A percentile compares a stretch with the other conserved stretches of the same genome.
These are phyloP conservation scores for Chaetomiaceae sp. DNA, from an alignment of 2,329 filamentous ascomycete genomes.

Conservation along the genomic window DNA sequence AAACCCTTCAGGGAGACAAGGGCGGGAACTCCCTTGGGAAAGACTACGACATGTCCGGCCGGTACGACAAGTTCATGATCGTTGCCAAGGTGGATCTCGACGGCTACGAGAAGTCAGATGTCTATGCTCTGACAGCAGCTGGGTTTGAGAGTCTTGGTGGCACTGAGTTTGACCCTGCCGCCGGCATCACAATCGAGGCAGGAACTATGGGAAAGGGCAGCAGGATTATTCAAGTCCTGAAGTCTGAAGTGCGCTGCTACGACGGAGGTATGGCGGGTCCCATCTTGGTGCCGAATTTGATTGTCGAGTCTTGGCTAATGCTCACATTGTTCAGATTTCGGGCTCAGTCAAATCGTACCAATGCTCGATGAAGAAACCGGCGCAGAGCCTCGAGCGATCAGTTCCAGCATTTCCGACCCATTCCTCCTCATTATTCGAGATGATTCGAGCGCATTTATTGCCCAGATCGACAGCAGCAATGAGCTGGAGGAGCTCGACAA, in stretches of 20 bases:
- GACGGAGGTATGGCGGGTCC: conserved; percentile 65
- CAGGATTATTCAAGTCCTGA: conserved; percentile 81
- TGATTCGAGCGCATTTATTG: conserved; percentile 73
- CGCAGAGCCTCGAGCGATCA: conserved; percentile 70
- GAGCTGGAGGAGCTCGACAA: conserved; percentile 80
- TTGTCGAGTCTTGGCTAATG: conserved; percentile 19
- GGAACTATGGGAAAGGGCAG: conserved; percentile 75
- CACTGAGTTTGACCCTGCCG: conserved; percentile 87
- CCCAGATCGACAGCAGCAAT: conserved; percentile 72
- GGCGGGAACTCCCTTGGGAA: conserved; percentile 45
- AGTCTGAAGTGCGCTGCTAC: conserved; percentile 83
- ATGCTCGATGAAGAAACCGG: conserved; percentile 89
- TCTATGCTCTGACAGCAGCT: conserved; percentile 69
- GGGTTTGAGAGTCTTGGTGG: conserved; percentile 71
- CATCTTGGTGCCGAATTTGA: background rate
- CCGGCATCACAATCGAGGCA: conserved; percentile 80
- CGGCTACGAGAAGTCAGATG: conserved; percentile 70
- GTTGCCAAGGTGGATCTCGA: conserved; percentile 66
- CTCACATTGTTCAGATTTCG: conserved; percentile 61
- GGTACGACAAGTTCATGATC: conserved; percentile 77
- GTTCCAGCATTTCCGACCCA: conserved; percentile 79
- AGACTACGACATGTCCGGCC: conserved; percentile 55
- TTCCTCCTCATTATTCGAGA: conserved; percentile 80
- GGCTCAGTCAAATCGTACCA: conserved; percentile 83
- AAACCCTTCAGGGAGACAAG: conserved; percentile 49